Base-by-base conservation (phyloP, 108 stramenopile genomes). In the Craspedostauros australis region DNA sequence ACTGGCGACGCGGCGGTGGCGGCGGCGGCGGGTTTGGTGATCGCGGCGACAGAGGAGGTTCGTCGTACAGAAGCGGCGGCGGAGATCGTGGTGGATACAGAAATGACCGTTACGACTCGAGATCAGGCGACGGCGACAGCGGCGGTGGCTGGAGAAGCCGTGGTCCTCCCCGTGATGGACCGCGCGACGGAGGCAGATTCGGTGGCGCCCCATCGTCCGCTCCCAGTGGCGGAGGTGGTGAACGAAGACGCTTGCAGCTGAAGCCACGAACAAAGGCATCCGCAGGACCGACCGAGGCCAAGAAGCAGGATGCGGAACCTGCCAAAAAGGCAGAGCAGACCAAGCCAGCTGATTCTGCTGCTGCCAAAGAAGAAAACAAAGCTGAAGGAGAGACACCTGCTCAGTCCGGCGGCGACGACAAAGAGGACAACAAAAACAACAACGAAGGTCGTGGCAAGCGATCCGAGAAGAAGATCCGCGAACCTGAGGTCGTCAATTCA, bases 401-500 rank as follows among this genome's bases (percentile, higher is more conserved):
- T n/a, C n/a, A n/a, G n/a, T n/a, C 19, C 61, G 2, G 50, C 26
- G 21, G 57, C 37, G 12, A 51, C 30, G 38, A 19, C 21, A 5
- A 55, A 59, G 21, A 18, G n/a, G 4, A n/a, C n/a, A 36, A 34
- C 15, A 46, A 60, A 45, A 32, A 31, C 1, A 29, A 52, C 54
- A 44, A 59, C 15, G 30, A 66, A 43, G 34, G 50, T 22, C 2
- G 48, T 31, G 64, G 52, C 39, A 45, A 49, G n/a, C 49, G 31
- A 2, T 57, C 49, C 25, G 66, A 80, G 3, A 60, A 54, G 43
- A 51, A 55, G 39, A 49, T 40, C 26, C 57, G 80, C 21, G 74
- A 80, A 47, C 88, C 84, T 1, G 61, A 72, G 50, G 63, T 76
- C 16, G 75, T 86, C 37, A 90, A 90, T 49, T 70, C 78, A 3